Base-by-base conservation (phyloP, 176 grass and related monocot genomes). In the Oryza nivara region DNA sequence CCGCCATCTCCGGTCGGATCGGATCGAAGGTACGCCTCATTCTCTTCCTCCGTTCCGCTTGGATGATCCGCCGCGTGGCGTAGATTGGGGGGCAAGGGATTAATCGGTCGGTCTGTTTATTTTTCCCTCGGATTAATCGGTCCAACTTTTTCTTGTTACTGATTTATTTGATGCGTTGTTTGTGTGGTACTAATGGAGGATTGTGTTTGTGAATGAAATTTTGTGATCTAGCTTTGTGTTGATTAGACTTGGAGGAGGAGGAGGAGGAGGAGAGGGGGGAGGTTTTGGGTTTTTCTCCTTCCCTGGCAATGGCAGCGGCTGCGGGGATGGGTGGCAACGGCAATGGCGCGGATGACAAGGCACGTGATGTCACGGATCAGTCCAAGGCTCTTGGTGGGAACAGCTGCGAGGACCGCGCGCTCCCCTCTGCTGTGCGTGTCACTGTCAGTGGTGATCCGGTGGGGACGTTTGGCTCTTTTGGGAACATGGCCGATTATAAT, bases 241-340 rank as follows among this genome's bases (percentile, higher is more conserved):
- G 54, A 80, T 22, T 72, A 23, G 56, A 20, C n/a, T 48, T 41
- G 0, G 40, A 17, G n/a, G 49, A 17, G 45, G 13, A 17, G 22
- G 13, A 17, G 22, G 23, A 23, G 23, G 58, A 38, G 36, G 35
- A 36, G 35, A 5, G 48, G 56, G 26, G 40, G 19, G 20, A 63
- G n/a, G 58, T 41, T 48, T 28, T 38, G 1, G n/a, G 4, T 9
- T 25, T 69, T 61, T 40, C 40, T 3, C 20, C 13, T 67, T 76
- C 58, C 38, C 68, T 34, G 32, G 32, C 49, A 66, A 89, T 89
- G 88, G 32, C 70, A 9, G 30, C 67, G 25, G 67, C 19, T 17
- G 28, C 41, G 3, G 69, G 45, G 14, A 25, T 20, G 28, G 20
- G 7, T 5, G 11, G 67, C 64, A 80, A n/a, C 43, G 52, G 38